phyloP scores from a whole-genome alignment of 768 basidiomycete genomes.

The Heimioporus sp. region DNA sequence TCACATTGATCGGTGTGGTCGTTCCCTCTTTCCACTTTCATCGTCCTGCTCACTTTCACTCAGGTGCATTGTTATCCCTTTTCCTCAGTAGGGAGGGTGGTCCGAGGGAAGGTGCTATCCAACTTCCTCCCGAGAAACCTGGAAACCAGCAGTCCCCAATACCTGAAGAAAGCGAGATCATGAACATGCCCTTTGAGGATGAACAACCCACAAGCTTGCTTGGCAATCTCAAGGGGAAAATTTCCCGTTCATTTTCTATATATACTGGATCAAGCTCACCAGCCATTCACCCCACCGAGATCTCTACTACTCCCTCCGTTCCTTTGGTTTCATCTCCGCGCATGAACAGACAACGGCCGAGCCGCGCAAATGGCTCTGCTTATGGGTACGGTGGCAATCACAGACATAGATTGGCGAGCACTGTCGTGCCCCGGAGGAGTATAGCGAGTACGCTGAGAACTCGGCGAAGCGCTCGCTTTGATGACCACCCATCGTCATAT shows the following conservation, averaged over 20 bases:
- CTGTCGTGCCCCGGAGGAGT: conserved; percentile 50
- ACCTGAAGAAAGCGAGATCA: conserved; percentile 62
- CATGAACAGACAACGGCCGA: conserved; percentile 47
- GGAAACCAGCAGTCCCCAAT: conserved; percentile 45
- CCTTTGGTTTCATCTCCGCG: conserved; percentile 44
- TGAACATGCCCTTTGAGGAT: conserved; percentile 46
- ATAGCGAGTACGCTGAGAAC: conserved; percentile 50
- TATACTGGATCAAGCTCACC: conserved; percentile 55
- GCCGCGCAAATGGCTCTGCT: conserved; percentile 69
- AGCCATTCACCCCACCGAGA: conserved; percentile 34
- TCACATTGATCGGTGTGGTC: conserved; percentile 67
- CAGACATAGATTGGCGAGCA: conserved; percentile 53
- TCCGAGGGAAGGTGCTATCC: conserved; percentile 81
- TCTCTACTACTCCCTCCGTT: conserved; percentile 39
- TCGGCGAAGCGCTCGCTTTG: conserved; percentile 45
- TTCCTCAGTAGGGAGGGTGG: conserved; percentile 93
- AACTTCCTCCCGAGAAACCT: conserved; percentile 76
- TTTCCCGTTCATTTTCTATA: conserved; percentile 56
- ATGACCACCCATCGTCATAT: conserved; percentile 40
- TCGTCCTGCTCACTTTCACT: background rate
- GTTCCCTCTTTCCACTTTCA: background rate
- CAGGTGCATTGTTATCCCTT: conserved; percentile 83
- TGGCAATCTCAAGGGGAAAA: conserved; percentile 43
- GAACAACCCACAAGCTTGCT: conserved; percentile 34
- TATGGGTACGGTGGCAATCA: conserved; percentile 70